Evolutionary conservation across 805 yeast genomes (phyloP).

Genomic region (Clavispora phyllophila): DNA sequence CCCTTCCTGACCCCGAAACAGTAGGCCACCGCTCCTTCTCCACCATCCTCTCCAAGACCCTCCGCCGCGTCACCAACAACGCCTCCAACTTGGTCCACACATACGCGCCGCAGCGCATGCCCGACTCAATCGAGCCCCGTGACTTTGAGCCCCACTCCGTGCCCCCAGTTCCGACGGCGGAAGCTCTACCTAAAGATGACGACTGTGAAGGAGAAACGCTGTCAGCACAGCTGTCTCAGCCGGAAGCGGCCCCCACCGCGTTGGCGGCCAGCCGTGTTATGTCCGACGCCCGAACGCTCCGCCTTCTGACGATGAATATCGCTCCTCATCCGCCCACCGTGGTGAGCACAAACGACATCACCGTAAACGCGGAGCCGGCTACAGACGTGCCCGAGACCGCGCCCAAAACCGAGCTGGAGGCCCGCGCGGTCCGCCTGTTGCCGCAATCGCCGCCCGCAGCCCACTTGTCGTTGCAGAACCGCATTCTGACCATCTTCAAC

Average conservation of each 20-base stretch:
- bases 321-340: slow-evolving; percentile 18
- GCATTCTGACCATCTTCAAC: slow-evolving; percentile 37
- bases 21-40: slow-evolving; percentile 30
- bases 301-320: slow-evolving; percentile 22
- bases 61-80: slow-evolving; percentile 38
- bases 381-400: background rate
- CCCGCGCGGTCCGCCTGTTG: background rate
- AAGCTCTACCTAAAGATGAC: background rate
- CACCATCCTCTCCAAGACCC: slow-evolving; percentile 31
- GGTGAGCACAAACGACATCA: slow-evolving; percentile 24
- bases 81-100: slow-evolving; percentile 34
- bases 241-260: too few relatives aligned
- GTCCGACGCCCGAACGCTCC: slow-evolving; percentile 30
- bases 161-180: background rate
- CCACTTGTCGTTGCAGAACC: slow-evolving; percentile 20
- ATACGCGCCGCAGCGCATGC: slow-evolving; percentile 10
- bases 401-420: background rate
- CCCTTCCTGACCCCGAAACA: slow-evolving; percentile 38
- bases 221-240: background rate
- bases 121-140: slow-evolving; percentile 3
- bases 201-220: background rate
- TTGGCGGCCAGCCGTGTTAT: slow-evolving; percentile 31
- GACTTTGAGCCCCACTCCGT: slow-evolving; percentile 1
- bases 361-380: slow-evolving; percentile 26
- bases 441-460: background rate